Base-by-base conservation (phyloP, 2,329 filamentous ascomycete species). In the Allantophomopsis cytisporea region DNA sequence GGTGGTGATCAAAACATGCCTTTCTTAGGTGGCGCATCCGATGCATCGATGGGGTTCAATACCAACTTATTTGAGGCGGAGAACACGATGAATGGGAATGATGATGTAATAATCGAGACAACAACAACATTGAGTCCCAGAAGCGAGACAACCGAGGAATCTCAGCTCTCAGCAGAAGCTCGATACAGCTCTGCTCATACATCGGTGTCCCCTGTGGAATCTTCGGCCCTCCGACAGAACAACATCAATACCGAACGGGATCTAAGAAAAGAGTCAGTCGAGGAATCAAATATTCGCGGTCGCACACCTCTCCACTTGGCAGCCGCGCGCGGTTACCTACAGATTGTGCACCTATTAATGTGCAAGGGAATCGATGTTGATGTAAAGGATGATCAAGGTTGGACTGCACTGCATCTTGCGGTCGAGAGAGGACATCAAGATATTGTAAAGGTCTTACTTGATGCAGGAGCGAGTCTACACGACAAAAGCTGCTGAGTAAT, bases 391-490 rank as follows among this genome's bases (percentile, higher is more conserved):
- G 20, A 37, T 4, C 28, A 40, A 35, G 43, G 43, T 11, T 41
- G 49, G 30, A 53, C 50, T 41, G 45, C 51, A 2, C 41, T 53
- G 2, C 49, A 54, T 36, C 38, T 54, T 15, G 51, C 42, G 6
- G 51, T 49, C 1, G 50, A 52, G 13, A 31, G 32, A 7, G 38
- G 36, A 13, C 40, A 45, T 31, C 30, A 45, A 12, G 33, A 21
- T 10, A 18, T 43, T 8, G 41, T 41, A 7, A 15, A 21, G 31
- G 28, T 43, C 13, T 28, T 43, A 13, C 7, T 42, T 2, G 23
- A 42, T 4, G 6, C 15, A 41, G 13, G 36, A 41, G 8, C 31
- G 31, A 20, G 8, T 28, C 3, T 28, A 28, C 3, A 28, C 11
- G 11, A 10, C 23, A 28, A 28, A 28, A 6, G 23, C 3, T 28